A percentile compares a stretch with the other conserved stretches of the same genome.
Conservation (phyloP, 1,284 basidiomycete genomes). For the Xerocomus amazonicus region DNA sequence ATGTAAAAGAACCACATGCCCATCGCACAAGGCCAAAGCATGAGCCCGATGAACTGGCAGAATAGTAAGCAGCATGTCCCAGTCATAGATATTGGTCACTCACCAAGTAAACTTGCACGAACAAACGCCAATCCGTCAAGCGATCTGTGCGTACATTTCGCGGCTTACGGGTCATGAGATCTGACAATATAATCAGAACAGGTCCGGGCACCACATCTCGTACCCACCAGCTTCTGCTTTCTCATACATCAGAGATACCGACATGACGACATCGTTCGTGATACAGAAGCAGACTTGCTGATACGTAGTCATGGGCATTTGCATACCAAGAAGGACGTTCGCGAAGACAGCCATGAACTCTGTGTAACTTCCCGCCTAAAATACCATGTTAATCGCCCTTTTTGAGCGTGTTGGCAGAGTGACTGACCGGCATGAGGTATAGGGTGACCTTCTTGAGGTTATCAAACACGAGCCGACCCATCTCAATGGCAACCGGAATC, state of each 20-base stretch:
- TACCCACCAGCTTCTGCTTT: slow-evolving; percentile 33
- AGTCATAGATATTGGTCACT: slow-evolving; percentile 2
- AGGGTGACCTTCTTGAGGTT: slow-evolving; percentile 50
- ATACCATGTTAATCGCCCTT: not conserved
- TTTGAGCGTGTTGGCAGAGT: not conserved
- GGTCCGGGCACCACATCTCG: not conserved
- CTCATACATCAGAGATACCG: slow-evolving; percentile 38
- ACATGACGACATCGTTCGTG: slow-evolving; percentile 36
- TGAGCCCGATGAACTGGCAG: slow-evolving; percentile 42
- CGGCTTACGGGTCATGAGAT: slow-evolving; percentile 58
- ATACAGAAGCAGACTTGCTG: slow-evolving; percentile 41
- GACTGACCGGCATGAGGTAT: slow-evolving; percentile 38
- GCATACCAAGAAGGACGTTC: slow-evolving; percentile 40
- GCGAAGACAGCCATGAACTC: slow-evolving; percentile 36
- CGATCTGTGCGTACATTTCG: slow-evolving; percentile 59
- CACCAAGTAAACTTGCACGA: slow-evolving; percentile 32
- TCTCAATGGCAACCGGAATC: slow-evolving; percentile 38
- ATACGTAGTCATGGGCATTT: slow-evolving; percentile 40
- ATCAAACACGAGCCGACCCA: slow-evolving; percentile 57
- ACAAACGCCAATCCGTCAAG: slow-evolving; percentile 38
- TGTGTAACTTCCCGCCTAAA: slow-evolving; percentile 29
- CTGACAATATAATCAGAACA: slow-evolving; percentile 9
- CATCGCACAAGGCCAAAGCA: slow-evolving; percentile 45
- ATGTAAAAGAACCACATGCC: slow-evolving; percentile 42
- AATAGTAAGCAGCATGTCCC: not conserved